Evolutionary conservation across 31 red algal species (phyloP).

Genomic region (Porphyra umbilicalis): DNA sequence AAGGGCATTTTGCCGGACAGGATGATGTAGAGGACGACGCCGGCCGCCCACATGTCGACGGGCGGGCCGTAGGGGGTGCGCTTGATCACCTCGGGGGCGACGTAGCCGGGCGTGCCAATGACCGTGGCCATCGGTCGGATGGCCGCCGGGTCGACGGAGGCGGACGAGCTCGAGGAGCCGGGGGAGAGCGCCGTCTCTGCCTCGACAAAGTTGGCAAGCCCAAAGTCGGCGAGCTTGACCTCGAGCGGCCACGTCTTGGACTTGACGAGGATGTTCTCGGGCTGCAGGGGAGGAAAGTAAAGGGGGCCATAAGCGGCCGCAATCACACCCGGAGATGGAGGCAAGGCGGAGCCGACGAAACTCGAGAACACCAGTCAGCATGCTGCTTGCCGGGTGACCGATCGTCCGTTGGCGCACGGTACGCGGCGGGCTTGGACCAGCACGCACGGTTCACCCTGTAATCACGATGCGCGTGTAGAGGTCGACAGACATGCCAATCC

Average conservation of each 20-base stretch:
- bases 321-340: too few species aligned
- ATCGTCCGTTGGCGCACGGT: too few species aligned
- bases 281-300: too few species aligned
- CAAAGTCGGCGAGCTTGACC: slow-evolving; percentile 98
- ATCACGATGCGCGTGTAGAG: too few species aligned
- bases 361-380: too few species aligned
- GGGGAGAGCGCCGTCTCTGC: neutral
- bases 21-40: slow-evolving; percentile 95
- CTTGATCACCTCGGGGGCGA: slow-evolving; percentile 86
- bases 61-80: slow-evolving; percentile 56
- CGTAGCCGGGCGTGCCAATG: slow-evolving; percentile 91
- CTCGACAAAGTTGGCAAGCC: slow-evolving; percentile 72
- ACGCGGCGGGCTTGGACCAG: too few species aligned
- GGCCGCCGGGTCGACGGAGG: slow-evolving; percentile 27
- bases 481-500: too few species aligned
- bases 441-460: too few species aligned
- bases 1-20: slow-evolving; percentile 92
- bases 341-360: too few species aligned
- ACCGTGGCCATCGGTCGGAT: slow-evolving; percentile 23
- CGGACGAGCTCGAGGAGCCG: neutral
- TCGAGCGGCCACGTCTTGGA: slow-evolving; percentile 40
- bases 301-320: too few species aligned
- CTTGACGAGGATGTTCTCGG: slow-evolving; percentile 84
- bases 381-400: too few species aligned
- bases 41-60: slow-evolving; percentile 89